phyloP scores from a whole-genome alignment of 202 grass and related monocot species.

The Musa balbisiana region DNA sequence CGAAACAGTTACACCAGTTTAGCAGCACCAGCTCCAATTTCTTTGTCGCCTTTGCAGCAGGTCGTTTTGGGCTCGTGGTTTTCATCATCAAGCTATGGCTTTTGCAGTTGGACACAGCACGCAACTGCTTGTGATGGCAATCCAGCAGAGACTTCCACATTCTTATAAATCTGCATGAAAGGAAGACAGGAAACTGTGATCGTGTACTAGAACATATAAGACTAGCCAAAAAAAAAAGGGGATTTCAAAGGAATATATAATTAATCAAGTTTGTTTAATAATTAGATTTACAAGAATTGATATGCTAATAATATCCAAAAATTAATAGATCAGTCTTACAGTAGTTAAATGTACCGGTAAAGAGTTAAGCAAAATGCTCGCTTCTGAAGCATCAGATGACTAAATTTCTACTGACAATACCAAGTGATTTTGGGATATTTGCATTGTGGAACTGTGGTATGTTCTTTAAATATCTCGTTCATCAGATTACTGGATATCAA shows the following conservation, averaged over 20 bases:
- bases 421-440: no score
- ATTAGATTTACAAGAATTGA: not conserved
- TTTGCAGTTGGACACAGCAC: constrained; percentile 2
- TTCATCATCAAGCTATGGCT: not conserved
- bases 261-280: not conserved
- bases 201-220: not conserved
- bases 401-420: no score
- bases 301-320: not conserved
- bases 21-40: constrained; percentile 3
- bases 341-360: no score
- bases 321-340: no score
- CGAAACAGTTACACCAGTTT: constrained; percentile 8
- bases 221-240: not conserved
- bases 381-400: no score
- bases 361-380: no score
- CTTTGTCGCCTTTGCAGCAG: constrained; percentile 1
- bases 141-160: constrained; percentile 14
- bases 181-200: not conserved
- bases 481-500: no score
- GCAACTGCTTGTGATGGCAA: constrained; percentile 20
- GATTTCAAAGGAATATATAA: not conserved
- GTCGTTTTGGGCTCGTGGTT: not conserved
- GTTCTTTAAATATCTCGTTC: no score
- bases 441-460: no score
- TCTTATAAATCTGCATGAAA: constrained; percentile 5